Percentiles rank a stretch among this genome's conserved stretches.
phyloP scores from a whole-genome alignment of 805 yeast species.

The Candida railenensis region DNA sequence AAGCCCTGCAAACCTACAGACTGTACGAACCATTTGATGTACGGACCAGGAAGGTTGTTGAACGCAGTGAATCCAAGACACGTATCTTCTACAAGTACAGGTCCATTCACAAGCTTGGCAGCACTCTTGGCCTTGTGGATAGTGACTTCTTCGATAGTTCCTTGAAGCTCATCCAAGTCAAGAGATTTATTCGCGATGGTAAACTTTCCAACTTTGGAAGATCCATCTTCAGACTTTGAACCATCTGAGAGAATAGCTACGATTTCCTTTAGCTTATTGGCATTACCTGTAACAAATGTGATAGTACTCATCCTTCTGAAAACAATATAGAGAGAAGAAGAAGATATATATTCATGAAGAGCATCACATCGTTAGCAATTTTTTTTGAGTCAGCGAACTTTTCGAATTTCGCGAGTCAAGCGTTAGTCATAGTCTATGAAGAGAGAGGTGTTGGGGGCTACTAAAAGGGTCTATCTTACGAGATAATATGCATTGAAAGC shows the following conservation, averaged over 20 bases:
- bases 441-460: too few relatives aligned
- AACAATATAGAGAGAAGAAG: not conserved
- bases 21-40: conserved; percentile 86
- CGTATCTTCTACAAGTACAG: conserved; percentile 94
- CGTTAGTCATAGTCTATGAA: too few relatives aligned
- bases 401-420: not conserved
- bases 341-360: not conserved
- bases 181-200: conserved; percentile 60
- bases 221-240: conserved; percentile 20
- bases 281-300: conserved; percentile 84
- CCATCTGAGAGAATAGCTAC: conserved; percentile 62
- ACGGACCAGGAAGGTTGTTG: conserved; percentile 89
- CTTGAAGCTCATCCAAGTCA: conserved; percentile 91
- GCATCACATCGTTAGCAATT: not conserved
- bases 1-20: conserved; percentile 74
- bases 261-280: conserved; percentile 84
- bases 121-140: conserved; percentile 77
- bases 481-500: too few relatives aligned
- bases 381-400: not conserved
- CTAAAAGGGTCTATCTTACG: too few relatives aligned
- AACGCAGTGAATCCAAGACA: conserved; percentile 81
- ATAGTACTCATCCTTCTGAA: conserved; percentile 27
- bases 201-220: conserved; percentile 44
- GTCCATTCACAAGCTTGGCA: conserved; percentile 60
- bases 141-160: conserved; percentile 79